phyloP scores from a whole-genome alignment of 371 early-diverging fungal species.

The Coemansia sp. region DNA sequence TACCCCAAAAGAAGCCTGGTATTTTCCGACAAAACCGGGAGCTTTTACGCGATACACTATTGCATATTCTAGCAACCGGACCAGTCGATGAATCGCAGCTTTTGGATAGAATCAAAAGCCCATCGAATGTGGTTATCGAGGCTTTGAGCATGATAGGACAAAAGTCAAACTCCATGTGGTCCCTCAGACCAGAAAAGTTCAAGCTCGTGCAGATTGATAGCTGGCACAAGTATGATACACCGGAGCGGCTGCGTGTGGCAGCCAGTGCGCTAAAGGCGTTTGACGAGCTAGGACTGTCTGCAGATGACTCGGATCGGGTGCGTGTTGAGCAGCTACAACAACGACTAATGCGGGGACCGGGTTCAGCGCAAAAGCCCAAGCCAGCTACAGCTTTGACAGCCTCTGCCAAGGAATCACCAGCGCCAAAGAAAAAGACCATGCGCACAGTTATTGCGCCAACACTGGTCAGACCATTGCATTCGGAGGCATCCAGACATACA shows the following conservation, averaged over 20 bases:
- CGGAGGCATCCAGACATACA: slow-evolving; percentile 8
- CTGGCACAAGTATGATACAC: slow-evolving; percentile 57
- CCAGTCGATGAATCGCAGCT: slow-evolving; percentile 18
- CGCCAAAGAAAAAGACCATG: slow-evolving; percentile 30
- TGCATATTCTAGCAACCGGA: slow-evolving; percentile 31
- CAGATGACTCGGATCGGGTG: slow-evolving; percentile 56
- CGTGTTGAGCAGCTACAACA: slow-evolving; percentile 13
- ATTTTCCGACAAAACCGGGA: slow-evolving; percentile 39
- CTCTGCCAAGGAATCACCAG: slow-evolving; percentile 10
- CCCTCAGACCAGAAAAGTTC: slow-evolving; percentile 55
- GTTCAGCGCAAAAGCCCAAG: background rate
- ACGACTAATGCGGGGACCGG: slow-evolving; percentile 1
- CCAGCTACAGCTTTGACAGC: background rate
- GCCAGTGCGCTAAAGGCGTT: slow-evolving; percentile 57
- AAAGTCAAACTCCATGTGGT: slow-evolving; percentile 33
- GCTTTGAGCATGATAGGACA: slow-evolving; percentile 9
- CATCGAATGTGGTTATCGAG: slow-evolving; percentile 17
- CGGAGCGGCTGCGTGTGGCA: slow-evolving; percentile 52
- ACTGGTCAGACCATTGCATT: slow-evolving; percentile 11
- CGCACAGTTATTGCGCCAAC: slow-evolving; percentile 39
- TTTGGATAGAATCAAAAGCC: slow-evolving; percentile 15
- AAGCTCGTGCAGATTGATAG: slow-evolving; percentile 56
- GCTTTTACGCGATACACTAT: slow-evolving; percentile 29
- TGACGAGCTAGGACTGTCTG: slow-evolving; percentile 53
- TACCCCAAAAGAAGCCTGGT: slow-evolving; percentile 46